These are phyloP conservation scores for Nakazawaea wickerhamii DNA, from an alignment of 805 yeast species.

Conservation along the genomic window DNA sequence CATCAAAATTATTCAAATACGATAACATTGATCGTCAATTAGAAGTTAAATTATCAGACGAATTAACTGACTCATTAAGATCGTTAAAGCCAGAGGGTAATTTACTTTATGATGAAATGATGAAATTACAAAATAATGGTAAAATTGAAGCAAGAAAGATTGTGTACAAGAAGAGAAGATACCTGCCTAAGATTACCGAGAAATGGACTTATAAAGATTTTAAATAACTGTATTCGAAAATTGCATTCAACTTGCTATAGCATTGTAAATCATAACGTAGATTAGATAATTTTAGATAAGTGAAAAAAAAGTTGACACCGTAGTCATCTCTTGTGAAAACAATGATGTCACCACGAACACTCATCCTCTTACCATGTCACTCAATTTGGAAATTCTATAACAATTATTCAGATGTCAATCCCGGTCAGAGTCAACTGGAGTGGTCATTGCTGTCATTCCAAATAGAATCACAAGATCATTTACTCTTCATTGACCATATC, in stretches of 20 bases:
- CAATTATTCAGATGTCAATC: slow-evolving; percentile 19
- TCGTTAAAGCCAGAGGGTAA: slow-evolving; percentile 88
- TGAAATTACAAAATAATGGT: slow-evolving; percentile 78
- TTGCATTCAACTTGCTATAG: too few species aligned
- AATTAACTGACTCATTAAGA: slow-evolving; percentile 79
- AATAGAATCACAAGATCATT: slow-evolving; percentile 61
- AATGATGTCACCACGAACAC: neutral
- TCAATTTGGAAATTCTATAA: slow-evolving; percentile 45
- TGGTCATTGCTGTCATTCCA: slow-evolving; percentile 73
- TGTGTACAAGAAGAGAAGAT: slow-evolving; percentile 57
- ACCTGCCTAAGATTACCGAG: slow-evolving; percentile 73
- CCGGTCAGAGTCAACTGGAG: slow-evolving; percentile 44
- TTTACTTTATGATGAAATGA: slow-evolving; percentile 74
- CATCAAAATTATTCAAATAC: slow-evolving; percentile 38
- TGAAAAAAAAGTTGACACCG: too few species aligned
- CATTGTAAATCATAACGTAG: too few species aligned
- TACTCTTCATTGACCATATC: slow-evolving; percentile 60
- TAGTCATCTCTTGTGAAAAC: too few species aligned
- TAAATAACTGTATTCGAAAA: slow-evolving; percentile 35
- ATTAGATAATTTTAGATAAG: too few species aligned
- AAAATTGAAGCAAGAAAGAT: slow-evolving; percentile 80
- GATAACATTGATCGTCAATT: slow-evolving; percentile 37
- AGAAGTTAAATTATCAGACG: slow-evolving; percentile 84
- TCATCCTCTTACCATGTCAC: slow-evolving; percentile 33
- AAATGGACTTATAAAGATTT: slow-evolving; percentile 93